Evolutionary conservation across 1,284 basidiomycete genomes (phyloP).

Genomic region (Anthracocystis setariae): DNA sequence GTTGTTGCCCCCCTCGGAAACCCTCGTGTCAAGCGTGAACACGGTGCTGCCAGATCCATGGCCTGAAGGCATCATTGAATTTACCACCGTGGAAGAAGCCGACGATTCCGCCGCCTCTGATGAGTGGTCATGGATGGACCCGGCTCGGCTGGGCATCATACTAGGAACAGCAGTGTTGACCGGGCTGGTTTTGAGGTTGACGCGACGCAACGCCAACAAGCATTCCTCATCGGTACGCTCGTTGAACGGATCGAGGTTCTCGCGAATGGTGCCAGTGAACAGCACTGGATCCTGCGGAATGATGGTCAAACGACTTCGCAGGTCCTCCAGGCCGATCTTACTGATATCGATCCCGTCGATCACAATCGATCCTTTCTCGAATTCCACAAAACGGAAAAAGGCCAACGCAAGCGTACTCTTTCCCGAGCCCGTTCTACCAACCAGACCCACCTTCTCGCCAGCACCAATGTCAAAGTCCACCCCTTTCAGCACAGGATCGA

Average conservation of each 20-base stretch:
- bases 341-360: conserved; percentile 69
- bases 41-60: conserved; percentile 9
- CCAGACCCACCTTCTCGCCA: conserved; percentile 85
- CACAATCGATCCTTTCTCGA: conserved; percentile 37
- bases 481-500: conserved; percentile 70
- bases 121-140: conserved; percentile 11
- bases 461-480: conserved; percentile 72
- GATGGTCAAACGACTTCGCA: conserved; percentile 71
- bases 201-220: conserved; percentile 37
- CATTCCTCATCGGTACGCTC: conserved; percentile 54
- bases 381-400: conserved; percentile 61
- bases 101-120: conserved; percentile 14
- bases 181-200: conserved; percentile 36
- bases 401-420: conserved; percentile 65
- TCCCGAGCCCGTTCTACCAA: conserved; percentile 74
- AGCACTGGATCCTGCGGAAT: conserved; percentile 69
- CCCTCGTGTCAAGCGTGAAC: conserved; percentile 43
- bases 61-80: conserved; percentile 10
- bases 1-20: conserved; percentile 63
- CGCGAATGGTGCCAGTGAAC: conserved; percentile 58
- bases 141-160: conserved; percentile 22
- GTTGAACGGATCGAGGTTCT: conserved; percentile 54
- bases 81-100: conserved; percentile 15
- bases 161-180: conserved; percentile 28
- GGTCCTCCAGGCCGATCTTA: conserved; percentile 69